Percentiles rank a stretch among this genome's conserved stretches.
Evolutionary conservation across 129 eudicot species (phyloP).

Genomic region (Saposhnikovia divaricata): DNA sequence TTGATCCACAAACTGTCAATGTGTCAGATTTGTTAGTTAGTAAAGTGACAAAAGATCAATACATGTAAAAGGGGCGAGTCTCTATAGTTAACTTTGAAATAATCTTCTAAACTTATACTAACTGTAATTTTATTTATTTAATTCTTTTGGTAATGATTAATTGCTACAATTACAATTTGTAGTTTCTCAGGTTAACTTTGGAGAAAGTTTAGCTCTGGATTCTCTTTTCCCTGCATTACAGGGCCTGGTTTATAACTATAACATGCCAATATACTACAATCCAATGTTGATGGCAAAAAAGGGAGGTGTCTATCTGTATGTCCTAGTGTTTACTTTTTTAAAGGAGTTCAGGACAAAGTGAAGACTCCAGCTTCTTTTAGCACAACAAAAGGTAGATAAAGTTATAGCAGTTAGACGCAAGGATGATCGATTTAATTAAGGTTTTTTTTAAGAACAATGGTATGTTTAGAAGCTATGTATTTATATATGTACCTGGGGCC

Average conservation of each 20-base stretch:
- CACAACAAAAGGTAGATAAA: background rate
- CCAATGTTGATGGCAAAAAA: background rate
- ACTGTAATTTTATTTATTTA: background rate
- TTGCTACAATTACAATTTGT: background rate
- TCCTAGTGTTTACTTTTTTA: background rate
- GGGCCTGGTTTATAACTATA: too few relatives aligned
- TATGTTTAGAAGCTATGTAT: background rate
- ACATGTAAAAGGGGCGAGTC: background rate
- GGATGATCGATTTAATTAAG: background rate
- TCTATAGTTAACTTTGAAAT: background rate
- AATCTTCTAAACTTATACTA: background rate
- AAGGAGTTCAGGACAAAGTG: background rate
- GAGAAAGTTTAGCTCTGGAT: background rate
- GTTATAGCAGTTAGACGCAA: background rate
- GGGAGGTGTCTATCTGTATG: background rate
- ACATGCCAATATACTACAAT: background rate
- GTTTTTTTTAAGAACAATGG: background rate
- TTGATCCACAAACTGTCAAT: background rate
- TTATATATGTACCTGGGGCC: conserved; percentile 55
- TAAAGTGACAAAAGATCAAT: background rate
- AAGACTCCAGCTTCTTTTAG: background rate
- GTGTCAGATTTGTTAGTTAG: background rate
- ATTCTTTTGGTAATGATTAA: background rate
- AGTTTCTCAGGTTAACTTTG: background rate
- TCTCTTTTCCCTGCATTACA: background rate